Base-by-base conservation (phyloP, 2,329 filamentous ascomycete genomes). In the Exophiala alcalophila region DNA sequence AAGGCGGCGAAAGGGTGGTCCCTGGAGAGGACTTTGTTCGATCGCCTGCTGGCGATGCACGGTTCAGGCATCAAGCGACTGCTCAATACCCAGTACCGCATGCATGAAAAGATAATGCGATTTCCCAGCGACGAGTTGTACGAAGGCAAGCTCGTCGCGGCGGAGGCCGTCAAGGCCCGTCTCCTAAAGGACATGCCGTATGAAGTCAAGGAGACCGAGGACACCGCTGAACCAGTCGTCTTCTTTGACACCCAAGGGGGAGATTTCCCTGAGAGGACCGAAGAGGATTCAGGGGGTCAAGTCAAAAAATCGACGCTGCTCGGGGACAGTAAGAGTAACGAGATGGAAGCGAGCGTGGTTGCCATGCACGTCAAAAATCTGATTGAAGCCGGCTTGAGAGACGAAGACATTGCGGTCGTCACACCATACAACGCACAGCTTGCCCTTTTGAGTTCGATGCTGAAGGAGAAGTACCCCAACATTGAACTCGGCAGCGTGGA, bases 241-340 rank as follows among this genome's bases (percentile, higher is more conserved):
- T 97, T 97, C 65, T 94, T 88, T 63, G 92, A 98, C 61, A 98
- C 92, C 0, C 92, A 97, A 64, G 92, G 92, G 7, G 92, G 90
- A 0, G 86, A 94, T 58, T 96, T 91, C 48, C 81, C 85, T 0
- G 90, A 97, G 68, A 83, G 80, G 60, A 81, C 77, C 31, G 86
- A 94, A 56, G 86, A 89, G 10, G 81, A 84, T 16, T 81, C 81
- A 39, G 72, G 70, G 4, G 70, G 62, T 3, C 70, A 64, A 38
- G 59, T 59, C 10, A 67, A 68, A 34, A 76, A 73, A 24, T 68
- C 68, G 4, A 71, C 71, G 43, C 65, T 74, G 20, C 60, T 84
- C 42, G 79, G 80, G 1, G 84, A 87, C 53, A 94, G 87, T 64
- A 94, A 94, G 69, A 88, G 85, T 68, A 97, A 97, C 60, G 85